Evolutionary conservation across 1,284 basidiomycete genomes (phyloP).

Genomic region (Tilletiopsis washingtonensis): DNA sequence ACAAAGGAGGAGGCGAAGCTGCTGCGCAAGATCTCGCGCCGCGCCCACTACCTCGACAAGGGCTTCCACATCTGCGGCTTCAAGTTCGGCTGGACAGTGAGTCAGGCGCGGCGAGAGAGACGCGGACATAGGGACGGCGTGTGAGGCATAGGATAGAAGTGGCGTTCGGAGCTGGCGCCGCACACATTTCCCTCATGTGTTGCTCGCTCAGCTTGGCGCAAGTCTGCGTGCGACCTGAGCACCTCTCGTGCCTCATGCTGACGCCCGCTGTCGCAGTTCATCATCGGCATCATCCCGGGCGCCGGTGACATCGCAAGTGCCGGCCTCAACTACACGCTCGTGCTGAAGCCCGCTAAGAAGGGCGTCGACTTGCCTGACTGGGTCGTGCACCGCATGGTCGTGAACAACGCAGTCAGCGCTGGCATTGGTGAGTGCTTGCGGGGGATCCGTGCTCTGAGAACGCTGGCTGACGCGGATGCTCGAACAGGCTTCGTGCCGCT

Average conservation of each 20-base stretch:
- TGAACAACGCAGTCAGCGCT: constrained; percentile 69
- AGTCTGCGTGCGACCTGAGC: background rate
- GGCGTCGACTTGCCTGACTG: constrained; percentile 54
- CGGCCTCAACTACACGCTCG: constrained; percentile 65
- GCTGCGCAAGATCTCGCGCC: constrained; percentile 49
- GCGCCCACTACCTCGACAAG: constrained; percentile 87
- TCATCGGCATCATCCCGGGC: constrained; percentile 62
- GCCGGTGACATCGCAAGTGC: constrained; percentile 63
- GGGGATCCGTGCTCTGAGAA: no score
- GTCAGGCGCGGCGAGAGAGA: background rate
- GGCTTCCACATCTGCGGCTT: constrained; percentile 75
- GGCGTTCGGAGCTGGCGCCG: no score
- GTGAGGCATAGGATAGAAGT: no score
- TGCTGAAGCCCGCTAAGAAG: constrained; percentile 67
- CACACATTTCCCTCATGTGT: no score
- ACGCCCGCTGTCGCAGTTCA: constrained; percentile 6
- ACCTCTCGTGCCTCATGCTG: background rate
- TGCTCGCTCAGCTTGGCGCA: no score
- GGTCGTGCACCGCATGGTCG: constrained; percentile 53
- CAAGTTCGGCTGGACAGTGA: constrained; percentile 68
- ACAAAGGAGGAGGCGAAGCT: constrained; percentile 69
- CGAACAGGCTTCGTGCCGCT: constrained; percentile 71
- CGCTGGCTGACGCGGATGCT: no score
- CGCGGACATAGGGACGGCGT: no score
- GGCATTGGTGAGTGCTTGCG: no score